Percentiles rank a stretch among this genome's conserved stretches.
Evolutionary conservation across 148 eudicot species (phyloP).

Genomic region (Spergularia bocconei): DNA sequence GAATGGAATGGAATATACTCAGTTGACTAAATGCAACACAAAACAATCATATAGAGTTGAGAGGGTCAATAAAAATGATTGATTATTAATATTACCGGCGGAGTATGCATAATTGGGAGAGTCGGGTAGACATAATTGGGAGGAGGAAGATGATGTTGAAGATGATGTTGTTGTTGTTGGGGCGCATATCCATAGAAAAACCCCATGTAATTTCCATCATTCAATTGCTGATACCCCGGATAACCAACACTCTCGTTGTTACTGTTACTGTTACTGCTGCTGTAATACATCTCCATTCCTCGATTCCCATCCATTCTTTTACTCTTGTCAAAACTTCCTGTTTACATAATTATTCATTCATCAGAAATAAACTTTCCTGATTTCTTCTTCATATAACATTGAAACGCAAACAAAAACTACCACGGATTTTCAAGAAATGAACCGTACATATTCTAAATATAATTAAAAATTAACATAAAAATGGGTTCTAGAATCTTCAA

Average conservation of each 20-base stretch:
- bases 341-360: constrained; percentile 8
- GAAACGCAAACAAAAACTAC: too few relatives aligned
- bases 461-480: too few relatives aligned
- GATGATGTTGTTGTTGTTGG: too few relatives aligned
- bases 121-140: constrained; percentile 38
- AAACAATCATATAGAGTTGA: too few relatives aligned
- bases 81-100: background rate
- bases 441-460: too few relatives aligned
- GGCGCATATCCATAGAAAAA: constrained; percentile 37
- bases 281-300: constrained; percentile 50
- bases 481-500: too few relatives aligned
- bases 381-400: too few relatives aligned
- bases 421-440: too few relatives aligned
- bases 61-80: too few relatives aligned
- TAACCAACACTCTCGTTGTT: constrained; percentile 4
- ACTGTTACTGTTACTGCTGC: constrained; percentile 9
- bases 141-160: constrained; percentile 30
- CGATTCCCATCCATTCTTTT: constrained; percentile 38
- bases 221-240: constrained; percentile 34
- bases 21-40: constrained; percentile 14
- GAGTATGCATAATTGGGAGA: constrained; percentile 38
- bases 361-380: too few relatives aligned
- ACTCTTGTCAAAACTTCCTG: background rate
- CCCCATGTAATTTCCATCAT: constrained; percentile 45
- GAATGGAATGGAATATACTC: constrained; percentile 6